Base-by-base conservation (phyloP, 176 grass and related monocot genomes). In the Oryza punctata region DNA sequence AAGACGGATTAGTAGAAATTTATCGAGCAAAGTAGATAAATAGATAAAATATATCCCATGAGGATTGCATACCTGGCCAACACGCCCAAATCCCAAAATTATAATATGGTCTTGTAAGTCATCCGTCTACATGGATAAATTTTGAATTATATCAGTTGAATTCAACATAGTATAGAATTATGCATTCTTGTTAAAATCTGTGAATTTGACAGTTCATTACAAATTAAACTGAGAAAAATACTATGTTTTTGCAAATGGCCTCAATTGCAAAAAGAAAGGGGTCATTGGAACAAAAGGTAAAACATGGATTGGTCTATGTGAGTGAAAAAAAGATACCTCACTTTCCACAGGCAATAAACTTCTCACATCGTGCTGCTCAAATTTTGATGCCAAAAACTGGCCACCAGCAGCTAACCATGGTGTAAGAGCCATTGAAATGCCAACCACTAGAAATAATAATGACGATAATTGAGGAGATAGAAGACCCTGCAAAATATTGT, bases 61-160 rank as follows among this genome's bases (percentile, higher is more conserved):
- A 90, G 69, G 59, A 77, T 78, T 75, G 27, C 27, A 81, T 73
- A 99, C 96, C 96, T 99, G 96, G 6, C 96, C 96, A 89, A 96
- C 91, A 83, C 96, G 96, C 77, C 96, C 96, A 89, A 99, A 94
- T 63, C 96, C 96, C 82, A 92, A 99, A 72, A 99, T 94, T 68
- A 99, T 99, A 85, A 99, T 99, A 82, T 99, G 96, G 75, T 87
- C 96, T 90, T 99, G 96, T 85, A 99, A 89, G 78, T 99, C 96
- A 71, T 99, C 96, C 38, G 96, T 99, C 96, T 98, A 73, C 75
- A 84, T 33, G 49, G 77, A 86, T 54, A 90, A 87, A 85, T 10
- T 61, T 61, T 61, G 21, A 24, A 24, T 61, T 57, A 57, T 57
- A 8, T 5, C 14, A 33, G 14, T 3, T 33, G 3, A 11, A 19